These are phyloP conservation scores for Sporothrix pseudoabietina DNA, from an alignment of 2,329 filamentous ascomycete genomes.

Conservation along the genomic window DNA sequence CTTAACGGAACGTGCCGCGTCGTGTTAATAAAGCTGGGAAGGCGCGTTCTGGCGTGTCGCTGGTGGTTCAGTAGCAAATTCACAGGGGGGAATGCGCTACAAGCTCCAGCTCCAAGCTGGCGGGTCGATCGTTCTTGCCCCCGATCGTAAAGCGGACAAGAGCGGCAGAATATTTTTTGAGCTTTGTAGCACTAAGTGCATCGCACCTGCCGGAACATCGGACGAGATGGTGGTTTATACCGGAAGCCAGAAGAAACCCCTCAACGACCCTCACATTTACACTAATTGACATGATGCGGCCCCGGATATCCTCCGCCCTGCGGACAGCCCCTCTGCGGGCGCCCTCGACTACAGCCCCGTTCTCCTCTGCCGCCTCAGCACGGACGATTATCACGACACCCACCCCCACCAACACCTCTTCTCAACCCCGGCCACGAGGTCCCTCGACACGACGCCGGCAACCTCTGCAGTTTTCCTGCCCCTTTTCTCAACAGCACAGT, in stretches of 20 bases:
- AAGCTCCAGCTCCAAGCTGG: background rate
- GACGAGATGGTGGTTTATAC: background rate
- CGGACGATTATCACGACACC: background rate
- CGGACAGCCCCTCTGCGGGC: background rate
- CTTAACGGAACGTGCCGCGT: constrained; percentile 18
- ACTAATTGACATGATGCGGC: background rate
- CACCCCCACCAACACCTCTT: background rate
- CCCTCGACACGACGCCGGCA: background rate
- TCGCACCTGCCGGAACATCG: background rate
- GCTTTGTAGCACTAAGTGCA: background rate
- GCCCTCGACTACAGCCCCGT: background rate
- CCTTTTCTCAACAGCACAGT: constrained; percentile 14
- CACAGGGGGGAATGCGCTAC: background rate
- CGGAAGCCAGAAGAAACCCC: background rate
- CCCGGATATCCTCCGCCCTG: constrained; percentile 12
- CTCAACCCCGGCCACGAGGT: background rate
- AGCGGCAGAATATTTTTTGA: constrained; percentile 20
- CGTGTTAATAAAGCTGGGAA: background rate
- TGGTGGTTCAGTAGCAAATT: background rate
- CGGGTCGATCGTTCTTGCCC: background rate
- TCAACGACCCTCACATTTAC: background rate
- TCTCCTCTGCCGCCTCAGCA: background rate
- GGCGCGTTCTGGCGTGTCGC: background rate
- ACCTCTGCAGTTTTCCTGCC: background rate
- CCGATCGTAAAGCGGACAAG: background rate